phyloP scores from a whole-genome alignment of 768 basidiomycete genomes.

The Boletus subcaerulescens region DNA sequence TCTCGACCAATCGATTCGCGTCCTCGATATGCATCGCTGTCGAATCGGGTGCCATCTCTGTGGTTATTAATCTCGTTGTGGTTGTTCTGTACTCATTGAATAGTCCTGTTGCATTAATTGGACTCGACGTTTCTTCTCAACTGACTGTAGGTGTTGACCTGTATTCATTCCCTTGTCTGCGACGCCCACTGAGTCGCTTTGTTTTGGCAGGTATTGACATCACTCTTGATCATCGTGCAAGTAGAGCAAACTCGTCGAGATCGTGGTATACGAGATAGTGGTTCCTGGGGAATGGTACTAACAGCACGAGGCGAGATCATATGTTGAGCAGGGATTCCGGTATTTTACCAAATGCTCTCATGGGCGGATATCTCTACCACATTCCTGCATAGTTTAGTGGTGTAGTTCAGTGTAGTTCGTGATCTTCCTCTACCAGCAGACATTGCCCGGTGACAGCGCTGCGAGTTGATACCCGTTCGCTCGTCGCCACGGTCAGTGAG shows the following conservation, averaged over 20 bases:
- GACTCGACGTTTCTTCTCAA: neutral
- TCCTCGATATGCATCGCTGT: neutral
- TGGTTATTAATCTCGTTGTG: neutral
- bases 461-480: too few relatives aligned
- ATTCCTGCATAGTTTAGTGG: neutral
- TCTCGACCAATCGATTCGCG: neutral
- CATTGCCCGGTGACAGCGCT: too few relatives aligned
- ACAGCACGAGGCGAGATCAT: neutral
- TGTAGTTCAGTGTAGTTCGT: too few relatives aligned
- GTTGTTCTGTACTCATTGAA: neutral
- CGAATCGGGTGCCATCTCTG: neutral
- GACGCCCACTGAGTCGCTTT: neutral
- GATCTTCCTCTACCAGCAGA: too few relatives aligned
- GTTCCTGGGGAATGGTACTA: neutral
- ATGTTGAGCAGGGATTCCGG: neutral
- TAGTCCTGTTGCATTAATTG: neutral
- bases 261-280: neutral
- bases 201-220: neutral
- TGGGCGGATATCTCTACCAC: too few relatives aligned
- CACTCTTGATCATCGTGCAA: neutral
- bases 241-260: neutral
- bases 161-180: neutral
- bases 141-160: neutral
- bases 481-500: too few relatives aligned
- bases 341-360: neutral